Evolutionary conservation across 73 alveolate genomes (phyloP).

Genomic region (Stentor roeselii): DNA sequence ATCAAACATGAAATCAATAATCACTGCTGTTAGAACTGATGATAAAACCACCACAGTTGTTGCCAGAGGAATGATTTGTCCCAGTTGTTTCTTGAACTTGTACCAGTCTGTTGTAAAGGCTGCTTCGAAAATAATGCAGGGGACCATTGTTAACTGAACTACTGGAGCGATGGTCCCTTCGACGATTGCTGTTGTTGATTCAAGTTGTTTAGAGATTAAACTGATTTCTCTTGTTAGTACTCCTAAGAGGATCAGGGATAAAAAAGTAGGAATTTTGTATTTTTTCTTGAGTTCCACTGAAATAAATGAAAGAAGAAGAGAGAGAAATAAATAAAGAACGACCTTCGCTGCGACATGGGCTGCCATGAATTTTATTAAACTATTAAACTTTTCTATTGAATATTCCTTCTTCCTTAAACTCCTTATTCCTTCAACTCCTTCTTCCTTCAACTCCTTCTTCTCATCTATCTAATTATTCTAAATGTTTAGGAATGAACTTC

Average conservation of each 20-base stretch:
- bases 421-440: no score
- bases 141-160: neutral
- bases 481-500: neutral
- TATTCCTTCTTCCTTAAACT: no score
- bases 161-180: neutral
- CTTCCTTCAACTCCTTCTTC: no score
- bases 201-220: neutral
- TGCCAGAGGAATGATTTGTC: constrained; percentile 14
- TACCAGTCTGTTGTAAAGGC: constrained; percentile 33
- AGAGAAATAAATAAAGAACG: neutral
- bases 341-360: neutral
- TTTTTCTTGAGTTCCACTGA: neutral
- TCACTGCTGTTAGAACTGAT: constrained; percentile 38
- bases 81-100: constrained; percentile 14
- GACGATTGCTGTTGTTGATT: neutral
- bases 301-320: neutral
- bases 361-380: no score
- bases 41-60: constrained; percentile 17
- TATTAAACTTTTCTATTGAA: no score
- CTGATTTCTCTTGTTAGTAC: neutral
- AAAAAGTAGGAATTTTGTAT: constrained; percentile 4
- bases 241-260: neutral
- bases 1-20: constrained; percentile 11
- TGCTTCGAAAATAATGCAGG: constrained; percentile 30
- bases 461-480: no score